Percentiles rank a stretch among this genome's conserved stretches.
Evolutionary conservation across 192 early-diverging fungal species (phyloP).

Genomic region (Coemansia sp.): DNA sequence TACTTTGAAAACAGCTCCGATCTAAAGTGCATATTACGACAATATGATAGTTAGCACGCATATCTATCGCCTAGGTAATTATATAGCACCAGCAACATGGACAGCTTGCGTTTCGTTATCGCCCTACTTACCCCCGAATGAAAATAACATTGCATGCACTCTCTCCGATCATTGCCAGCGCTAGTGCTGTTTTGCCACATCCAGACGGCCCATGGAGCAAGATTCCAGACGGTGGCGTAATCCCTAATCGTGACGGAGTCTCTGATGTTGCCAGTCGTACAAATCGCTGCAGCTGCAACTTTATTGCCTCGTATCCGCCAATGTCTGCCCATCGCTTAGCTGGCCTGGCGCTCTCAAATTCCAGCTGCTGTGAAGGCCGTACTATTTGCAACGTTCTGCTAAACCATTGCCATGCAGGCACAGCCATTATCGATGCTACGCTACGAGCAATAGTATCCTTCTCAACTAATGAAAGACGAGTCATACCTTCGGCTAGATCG

Average conservation of each 20-base stretch:
- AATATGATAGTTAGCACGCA: slow-evolving; percentile 33
- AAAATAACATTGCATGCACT: slow-evolving; percentile 83
- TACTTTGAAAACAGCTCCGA: slow-evolving; percentile 95
- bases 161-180: slow-evolving; percentile 75
- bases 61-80: neutral
- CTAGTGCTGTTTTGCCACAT: slow-evolving; percentile 90
- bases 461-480: slow-evolving; percentile 2
- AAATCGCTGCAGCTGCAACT: slow-evolving; percentile 61
- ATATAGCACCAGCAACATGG: neutral
- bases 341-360: slow-evolving; percentile 62
- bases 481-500: slow-evolving; percentile 2
- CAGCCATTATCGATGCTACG: neutral
- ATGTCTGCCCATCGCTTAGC: slow-evolving; percentile 63
- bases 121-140: slow-evolving; percentile 71
- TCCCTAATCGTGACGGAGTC: slow-evolving; percentile 63
- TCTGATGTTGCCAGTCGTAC: slow-evolving; percentile 62
- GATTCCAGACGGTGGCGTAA: slow-evolving; percentile 78
- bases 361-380: slow-evolving; percentile 65
- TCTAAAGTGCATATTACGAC: slow-evolving; percentile 5
- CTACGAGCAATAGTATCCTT: neutral
- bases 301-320: slow-evolving; percentile 75
- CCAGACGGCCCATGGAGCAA: slow-evolving; percentile 91
- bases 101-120: neutral
- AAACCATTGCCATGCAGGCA: slow-evolving; percentile 29
- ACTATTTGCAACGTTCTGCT: slow-evolving; percentile 57